Base-by-base conservation (phyloP, 345 rosid species). In the Reutealis trisperma region DNA sequence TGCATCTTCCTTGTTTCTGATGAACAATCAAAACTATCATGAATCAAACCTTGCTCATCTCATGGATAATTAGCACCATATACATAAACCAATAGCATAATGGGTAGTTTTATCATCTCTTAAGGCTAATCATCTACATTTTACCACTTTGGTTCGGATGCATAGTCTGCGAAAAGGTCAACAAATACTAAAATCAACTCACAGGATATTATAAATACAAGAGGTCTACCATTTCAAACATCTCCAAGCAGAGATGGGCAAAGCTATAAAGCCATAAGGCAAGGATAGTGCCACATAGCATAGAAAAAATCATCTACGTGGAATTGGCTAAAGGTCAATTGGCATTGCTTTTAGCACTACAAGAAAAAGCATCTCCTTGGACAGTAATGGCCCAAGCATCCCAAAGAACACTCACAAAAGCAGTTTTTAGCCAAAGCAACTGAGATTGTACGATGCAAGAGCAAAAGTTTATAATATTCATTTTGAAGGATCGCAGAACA, bases 1-100 rank as follows among this genome's bases (percentile, higher is more conserved):
- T 93, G 96, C 97, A 92, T 81, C 88, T 85, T 93, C 87, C 88
- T 92, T 44, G 90, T 89, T 85, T 93, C 99, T 96, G 86, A 66
- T 21, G 69, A 80, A 80, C 67, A 73, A 79, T 62, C 19, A 69
- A 75, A 77, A 66, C 44, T 5, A 21, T 24, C 51, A 54, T 52
- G 66, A 18, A 49, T 8, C 19, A 12, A 27, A 7, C 16, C 42
- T 13, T 27, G 52, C 19, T 27, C 49, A 60, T 24, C 0, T 30
- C 21, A 21, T 8, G 59, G 71, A 70, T 44, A 32, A 64, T 14
- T 61, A 25, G 19, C 54, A 21, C 42, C 15, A 51, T 24, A 64
- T 19, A 32, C 47, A 32, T 24, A 8, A 22, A 30, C 3, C 57
- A 66, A 66, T 30, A 65, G 30, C 7, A 44, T 24, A 65, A 70